These are phyloP conservation scores for Aegilops tauschii DNA, from an alignment of 176 grass and related monocot genomes.

Conservation along the genomic window DNA sequence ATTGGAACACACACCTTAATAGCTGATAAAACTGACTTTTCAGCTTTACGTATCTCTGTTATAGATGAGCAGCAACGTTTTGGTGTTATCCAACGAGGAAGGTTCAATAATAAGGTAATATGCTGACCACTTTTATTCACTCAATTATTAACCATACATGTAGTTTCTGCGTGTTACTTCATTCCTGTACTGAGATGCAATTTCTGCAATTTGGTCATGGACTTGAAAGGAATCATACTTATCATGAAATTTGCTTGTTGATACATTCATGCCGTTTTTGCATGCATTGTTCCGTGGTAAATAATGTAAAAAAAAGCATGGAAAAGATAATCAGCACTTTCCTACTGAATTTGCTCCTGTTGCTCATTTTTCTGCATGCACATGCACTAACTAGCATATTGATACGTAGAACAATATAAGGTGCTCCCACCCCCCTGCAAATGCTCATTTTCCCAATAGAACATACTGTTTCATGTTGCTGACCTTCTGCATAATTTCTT, in stretches of 20 bases:
- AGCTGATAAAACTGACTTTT: slow-evolving; percentile 75
- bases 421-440: not conserved
- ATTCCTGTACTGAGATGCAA: slow-evolving; percentile 4
- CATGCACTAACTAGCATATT: too few relatives aligned
- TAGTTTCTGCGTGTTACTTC: slow-evolving; percentile 19
- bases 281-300: not conserved
- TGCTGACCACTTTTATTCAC: slow-evolving; percentile 20
- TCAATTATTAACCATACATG: slow-evolving; percentile 24
- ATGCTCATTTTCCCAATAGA: not conserved
- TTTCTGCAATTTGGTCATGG: slow-evolving; percentile 9
- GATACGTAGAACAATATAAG: too few relatives aligned
- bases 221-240: not conserved
- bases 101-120: slow-evolving; percentile 83
- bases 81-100: slow-evolving; percentile 87
- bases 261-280: slow-evolving; percentile 2
- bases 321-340: too few relatives aligned
- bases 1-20: slow-evolving; percentile 94
- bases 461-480: not conserved
- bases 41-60: slow-evolving; percentile 63
- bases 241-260: not conserved
- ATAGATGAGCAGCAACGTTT: slow-evolving; percentile 94
- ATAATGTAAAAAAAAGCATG: too few relatives aligned
- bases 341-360: too few relatives aligned
- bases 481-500: not conserved
- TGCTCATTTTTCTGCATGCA: too few relatives aligned